These are phyloP conservation scores for Elongisporangium anandrum DNA, from an alignment of 352 stramenopile genomes.

Conservation along the genomic window DNA sequence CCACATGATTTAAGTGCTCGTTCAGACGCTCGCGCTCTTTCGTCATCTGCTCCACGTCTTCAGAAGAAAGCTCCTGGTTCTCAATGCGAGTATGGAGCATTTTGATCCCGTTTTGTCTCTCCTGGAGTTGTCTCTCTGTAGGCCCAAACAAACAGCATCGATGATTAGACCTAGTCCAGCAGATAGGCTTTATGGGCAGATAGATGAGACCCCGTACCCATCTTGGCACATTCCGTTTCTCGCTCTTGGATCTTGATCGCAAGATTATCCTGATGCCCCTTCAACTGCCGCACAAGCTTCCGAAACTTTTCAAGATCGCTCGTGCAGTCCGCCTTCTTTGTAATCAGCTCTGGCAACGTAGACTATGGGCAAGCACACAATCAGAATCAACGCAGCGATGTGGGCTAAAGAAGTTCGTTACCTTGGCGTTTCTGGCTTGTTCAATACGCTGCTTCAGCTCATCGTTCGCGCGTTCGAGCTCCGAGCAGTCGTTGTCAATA, in stretches of 20 bases:
- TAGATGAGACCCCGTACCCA: conserved; percentile 42
- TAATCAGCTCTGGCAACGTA: conserved; percentile 69
- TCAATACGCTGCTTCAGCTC: conserved; percentile 64
- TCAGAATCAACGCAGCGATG: not conserved
- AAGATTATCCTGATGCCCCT: conserved; percentile 68
- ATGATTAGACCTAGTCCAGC: conserved; percentile 1
- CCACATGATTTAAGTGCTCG: conserved; percentile 63
- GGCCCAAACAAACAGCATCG: conserved; percentile 5
- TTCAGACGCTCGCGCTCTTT: conserved; percentile 69
- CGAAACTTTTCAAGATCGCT: conserved; percentile 93
- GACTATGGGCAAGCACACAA: conserved; percentile 11
- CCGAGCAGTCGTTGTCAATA: conserved; percentile 42
- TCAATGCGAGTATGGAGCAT: conserved; percentile 62
- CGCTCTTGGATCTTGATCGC: conserved; percentile 89
- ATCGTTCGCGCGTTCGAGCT: conserved; percentile 47
- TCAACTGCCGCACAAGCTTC: conserved; percentile 80
- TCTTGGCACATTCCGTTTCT: conserved; percentile 59
- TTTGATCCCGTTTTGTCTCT: conserved; percentile 56
- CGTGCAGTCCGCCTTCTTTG: conserved; percentile 85
- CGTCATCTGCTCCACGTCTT: conserved; percentile 72
- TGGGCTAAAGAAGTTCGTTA: conserved; percentile 9
- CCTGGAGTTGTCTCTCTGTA: conserved; percentile 43
- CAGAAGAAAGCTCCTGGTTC: conserved; percentile 72
- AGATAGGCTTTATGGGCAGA: not conserved
- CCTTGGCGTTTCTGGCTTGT: conserved; percentile 65